Conservation (phyloP, 352 stramenopile genomes). For the Peronospora destructor region DNA sequence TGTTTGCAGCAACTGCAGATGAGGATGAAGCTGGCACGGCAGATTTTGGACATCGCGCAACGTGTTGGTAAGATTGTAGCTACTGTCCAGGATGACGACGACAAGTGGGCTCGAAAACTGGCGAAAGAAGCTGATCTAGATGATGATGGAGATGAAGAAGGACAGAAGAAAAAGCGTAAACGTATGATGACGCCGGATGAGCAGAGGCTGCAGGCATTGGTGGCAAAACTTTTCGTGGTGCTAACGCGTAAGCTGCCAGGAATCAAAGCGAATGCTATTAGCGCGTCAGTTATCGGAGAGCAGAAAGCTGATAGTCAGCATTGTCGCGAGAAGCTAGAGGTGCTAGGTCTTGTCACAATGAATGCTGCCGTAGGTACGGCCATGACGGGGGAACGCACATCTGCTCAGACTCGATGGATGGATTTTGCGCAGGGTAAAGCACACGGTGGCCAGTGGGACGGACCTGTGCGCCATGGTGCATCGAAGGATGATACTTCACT, state of each 20-base stretch:
- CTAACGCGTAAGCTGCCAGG: slow-evolving; percentile 34
- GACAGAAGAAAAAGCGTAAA: slow-evolving; percentile 38
- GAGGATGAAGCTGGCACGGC: slow-evolving; percentile 46
- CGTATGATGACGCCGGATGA: slow-evolving; percentile 44
- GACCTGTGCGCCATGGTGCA: slow-evolving; percentile 60
- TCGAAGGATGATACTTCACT: slow-evolving; percentile 71
- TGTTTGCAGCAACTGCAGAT: slow-evolving; percentile 42
- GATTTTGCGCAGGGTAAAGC: slow-evolving; percentile 41
- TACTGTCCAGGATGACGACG: slow-evolving; percentile 26
- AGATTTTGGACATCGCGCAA: slow-evolving; percentile 49
- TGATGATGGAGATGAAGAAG: slow-evolving; percentile 37
- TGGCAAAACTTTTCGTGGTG: slow-evolving; percentile 59
- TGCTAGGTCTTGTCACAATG: slow-evolving; percentile 53
- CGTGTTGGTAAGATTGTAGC: slow-evolving; percentile 24
- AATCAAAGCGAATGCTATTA: slow-evolving; percentile 2
- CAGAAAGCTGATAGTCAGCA: slow-evolving; percentile 32
- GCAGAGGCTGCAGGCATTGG: slow-evolving; percentile 63
- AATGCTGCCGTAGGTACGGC: slow-evolving; percentile 50
- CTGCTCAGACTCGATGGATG: slow-evolving; percentile 81
- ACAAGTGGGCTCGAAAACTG: slow-evolving; percentile 57
- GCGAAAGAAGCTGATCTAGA: slow-evolving; percentile 47
- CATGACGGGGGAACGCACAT: slow-evolving; percentile 48
- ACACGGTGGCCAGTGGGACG: slow-evolving; percentile 61
- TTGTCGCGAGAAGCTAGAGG: slow-evolving; percentile 52
- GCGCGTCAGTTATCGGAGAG: background rate